phyloP scores from a whole-genome alignment of 2,329 filamentous ascomycete genomes.

The Eurotiales sp. region DNA sequence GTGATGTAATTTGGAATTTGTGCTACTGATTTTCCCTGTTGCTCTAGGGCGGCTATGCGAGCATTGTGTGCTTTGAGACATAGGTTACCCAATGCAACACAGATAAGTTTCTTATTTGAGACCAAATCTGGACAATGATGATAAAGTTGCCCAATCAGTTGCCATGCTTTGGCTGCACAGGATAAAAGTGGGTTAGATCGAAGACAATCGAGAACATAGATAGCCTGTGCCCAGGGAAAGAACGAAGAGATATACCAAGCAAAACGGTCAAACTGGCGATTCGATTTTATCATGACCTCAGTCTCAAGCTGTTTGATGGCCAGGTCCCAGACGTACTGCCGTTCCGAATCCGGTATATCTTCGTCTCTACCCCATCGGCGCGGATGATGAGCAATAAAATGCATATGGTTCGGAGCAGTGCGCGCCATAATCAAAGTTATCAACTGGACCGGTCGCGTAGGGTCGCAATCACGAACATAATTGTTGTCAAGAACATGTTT shows the following conservation, averaged over 20 bases:
- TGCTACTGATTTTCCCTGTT: neutral
- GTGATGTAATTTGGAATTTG: neutral
- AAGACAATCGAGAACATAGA: neutral
- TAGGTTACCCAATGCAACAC: neutral
- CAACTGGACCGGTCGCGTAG: neutral
- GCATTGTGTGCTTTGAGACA: neutral
- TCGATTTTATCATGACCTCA: neutral
- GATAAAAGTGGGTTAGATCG: neutral
- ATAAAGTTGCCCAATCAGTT: neutral
- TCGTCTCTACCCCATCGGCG: neutral
- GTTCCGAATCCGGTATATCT: neutral
- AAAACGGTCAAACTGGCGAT: neutral
- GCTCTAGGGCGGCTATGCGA: neutral
- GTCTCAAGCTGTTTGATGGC: neutral
- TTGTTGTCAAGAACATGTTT: neutral
- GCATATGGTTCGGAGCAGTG: neutral
- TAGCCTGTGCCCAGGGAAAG: neutral
- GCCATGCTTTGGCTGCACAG: neutral
- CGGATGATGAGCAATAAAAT: neutral
- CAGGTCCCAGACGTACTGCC: neutral
- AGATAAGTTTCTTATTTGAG: neutral
- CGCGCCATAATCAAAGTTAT: neutral
- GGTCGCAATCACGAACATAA: neutral
- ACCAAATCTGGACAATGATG: neutral
- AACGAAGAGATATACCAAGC: neutral